These are phyloP conservation scores for Puccinia coronata DNA, from an alignment of 1,284 basidiomycete species.

Conservation along the genomic window DNA sequence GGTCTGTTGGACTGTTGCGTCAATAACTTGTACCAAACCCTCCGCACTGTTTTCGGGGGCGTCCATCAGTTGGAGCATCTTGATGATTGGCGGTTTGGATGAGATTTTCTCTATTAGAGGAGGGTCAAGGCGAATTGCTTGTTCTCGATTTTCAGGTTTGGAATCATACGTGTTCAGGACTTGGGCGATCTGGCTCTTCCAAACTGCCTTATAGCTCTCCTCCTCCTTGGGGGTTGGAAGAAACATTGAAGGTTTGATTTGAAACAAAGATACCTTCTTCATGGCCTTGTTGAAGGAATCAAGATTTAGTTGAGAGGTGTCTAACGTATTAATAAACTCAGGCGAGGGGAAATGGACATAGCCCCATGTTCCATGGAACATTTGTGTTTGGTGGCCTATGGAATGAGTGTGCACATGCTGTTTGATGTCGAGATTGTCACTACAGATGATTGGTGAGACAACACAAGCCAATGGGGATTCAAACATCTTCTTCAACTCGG, in stretches of 20 bases:
- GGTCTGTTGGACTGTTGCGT: background rate
- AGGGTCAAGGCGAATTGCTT: background rate
- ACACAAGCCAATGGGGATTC: background rate
- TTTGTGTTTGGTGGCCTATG: background rate
- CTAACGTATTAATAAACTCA: background rate
- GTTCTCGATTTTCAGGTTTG: background rate
- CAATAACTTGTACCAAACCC: constrained; percentile 11
- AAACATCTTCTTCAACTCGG: background rate
- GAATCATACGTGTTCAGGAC: background rate
- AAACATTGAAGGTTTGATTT: background rate
- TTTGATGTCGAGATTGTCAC: constrained; percentile 15
- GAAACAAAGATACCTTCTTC: background rate
- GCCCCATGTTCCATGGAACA: constrained; percentile 10
- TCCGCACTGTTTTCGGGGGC: constrained; percentile 18
- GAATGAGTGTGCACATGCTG: background rate
- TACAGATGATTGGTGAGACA: background rate
- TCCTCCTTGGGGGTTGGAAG: background rate
- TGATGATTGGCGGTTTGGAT: background rate
- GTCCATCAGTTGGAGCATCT: constrained; percentile 25
- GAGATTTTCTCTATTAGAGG: background rate
- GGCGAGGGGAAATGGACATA: background rate
- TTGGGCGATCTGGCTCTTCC: background rate
- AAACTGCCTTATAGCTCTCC: background rate
- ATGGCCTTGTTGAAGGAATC: background rate
- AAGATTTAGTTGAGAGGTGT: background rate